Conservation (phyloP, 2,329 filamentous ascomycete genomes). For the Daldinia eschscholtzii region DNA sequence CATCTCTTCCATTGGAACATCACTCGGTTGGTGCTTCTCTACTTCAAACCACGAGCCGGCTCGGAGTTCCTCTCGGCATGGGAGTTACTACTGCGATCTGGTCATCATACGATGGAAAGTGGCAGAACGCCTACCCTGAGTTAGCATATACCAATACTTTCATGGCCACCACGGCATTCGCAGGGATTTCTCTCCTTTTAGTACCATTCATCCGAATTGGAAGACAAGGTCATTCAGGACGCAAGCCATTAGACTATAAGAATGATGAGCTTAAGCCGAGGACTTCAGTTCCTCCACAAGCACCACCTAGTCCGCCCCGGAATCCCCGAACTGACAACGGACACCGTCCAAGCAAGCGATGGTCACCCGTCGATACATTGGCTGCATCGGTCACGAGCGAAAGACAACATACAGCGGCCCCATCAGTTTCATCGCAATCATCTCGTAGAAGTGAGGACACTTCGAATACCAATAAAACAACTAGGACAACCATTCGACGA, state of each 20-base stretch:
- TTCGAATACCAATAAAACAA: slow-evolving; percentile 42
- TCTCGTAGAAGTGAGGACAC: slow-evolving; percentile 46
- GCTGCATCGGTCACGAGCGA: slow-evolving; percentile 35
- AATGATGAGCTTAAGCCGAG: slow-evolving; percentile 19
- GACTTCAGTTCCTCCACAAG: slow-evolving; percentile 14
- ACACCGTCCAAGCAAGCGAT: slow-evolving; percentile 51
- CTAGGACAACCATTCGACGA: slow-evolving; percentile 44
- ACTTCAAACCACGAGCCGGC: slow-evolving; percentile 51
- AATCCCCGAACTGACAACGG: slow-evolving; percentile 35
- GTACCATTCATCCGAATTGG: slow-evolving; percentile 52
- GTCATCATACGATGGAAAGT: slow-evolving; percentile 49
- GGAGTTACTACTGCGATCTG: slow-evolving; percentile 53
- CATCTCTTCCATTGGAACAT: slow-evolving; percentile 50
- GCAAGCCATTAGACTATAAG: slow-evolving; percentile 17
- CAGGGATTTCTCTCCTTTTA: slow-evolving; percentile 49
- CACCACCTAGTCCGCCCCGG: slow-evolving; percentile 10
- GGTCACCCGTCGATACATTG: slow-evolving; percentile 49
- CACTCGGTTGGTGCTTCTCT: slow-evolving; percentile 51
- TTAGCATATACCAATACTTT: slow-evolving; percentile 52
- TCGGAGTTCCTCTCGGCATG: slow-evolving; percentile 52
- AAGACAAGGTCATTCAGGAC: slow-evolving; percentile 43
- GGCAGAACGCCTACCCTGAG: slow-evolving; percentile 40
- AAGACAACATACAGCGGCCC: slow-evolving; percentile 43
- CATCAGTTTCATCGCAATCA: slow-evolving; percentile 48
- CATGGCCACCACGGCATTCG: slow-evolving; percentile 50